Evolutionary conservation across 805 yeast species (phyloP).

Genomic region (Candida chilensis): DNA sequence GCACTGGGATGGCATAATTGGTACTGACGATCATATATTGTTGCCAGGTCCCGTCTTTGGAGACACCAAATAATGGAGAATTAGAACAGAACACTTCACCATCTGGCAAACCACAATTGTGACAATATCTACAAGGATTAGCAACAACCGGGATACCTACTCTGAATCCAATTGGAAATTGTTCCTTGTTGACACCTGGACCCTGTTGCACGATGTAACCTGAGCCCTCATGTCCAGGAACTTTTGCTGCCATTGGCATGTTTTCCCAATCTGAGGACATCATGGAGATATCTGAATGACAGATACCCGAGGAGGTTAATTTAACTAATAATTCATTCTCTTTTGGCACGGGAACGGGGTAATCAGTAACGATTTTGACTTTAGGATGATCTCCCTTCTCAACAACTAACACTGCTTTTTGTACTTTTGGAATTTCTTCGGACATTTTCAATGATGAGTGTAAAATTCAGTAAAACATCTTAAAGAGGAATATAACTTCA

Average conservation of each 20-base stretch:
- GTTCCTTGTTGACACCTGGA: slow-evolving; percentile 30
- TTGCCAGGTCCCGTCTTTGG: slow-evolving; percentile 29
- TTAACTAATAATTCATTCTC: slow-evolving; percentile 30
- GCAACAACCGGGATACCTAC: slow-evolving; percentile 32
- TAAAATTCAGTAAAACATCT: too few species aligned
- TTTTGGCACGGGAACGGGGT: slow-evolving; percentile 27
- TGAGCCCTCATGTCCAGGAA: slow-evolving; percentile 41
- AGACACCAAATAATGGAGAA: slow-evolving; percentile 35
- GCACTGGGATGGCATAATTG: slow-evolving; percentile 33
- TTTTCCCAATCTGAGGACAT: slow-evolving; percentile 33
- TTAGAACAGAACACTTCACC: slow-evolving; percentile 29
- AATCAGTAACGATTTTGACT: not conserved
- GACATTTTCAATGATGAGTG: too few species aligned
- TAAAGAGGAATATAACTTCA: too few species aligned
- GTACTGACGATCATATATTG: slow-evolving; percentile 34
- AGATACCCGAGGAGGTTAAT: slow-evolving; percentile 35
- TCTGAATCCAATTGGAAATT: slow-evolving; percentile 30
- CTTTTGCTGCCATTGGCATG: slow-evolving; percentile 26
- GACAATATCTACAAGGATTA: slow-evolving; percentile 33
- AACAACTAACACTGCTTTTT: slow-evolving; percentile 1
- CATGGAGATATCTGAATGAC: slow-evolving; percentile 37
- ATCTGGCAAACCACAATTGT: slow-evolving; percentile 10
- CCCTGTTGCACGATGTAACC: slow-evolving; percentile 22
- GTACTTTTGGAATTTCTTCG: slow-evolving; percentile 1
- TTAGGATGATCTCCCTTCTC: not conserved